Conservation (phyloP, 148 eudicot species). For the Dysphania ambrosioides region DNA sequence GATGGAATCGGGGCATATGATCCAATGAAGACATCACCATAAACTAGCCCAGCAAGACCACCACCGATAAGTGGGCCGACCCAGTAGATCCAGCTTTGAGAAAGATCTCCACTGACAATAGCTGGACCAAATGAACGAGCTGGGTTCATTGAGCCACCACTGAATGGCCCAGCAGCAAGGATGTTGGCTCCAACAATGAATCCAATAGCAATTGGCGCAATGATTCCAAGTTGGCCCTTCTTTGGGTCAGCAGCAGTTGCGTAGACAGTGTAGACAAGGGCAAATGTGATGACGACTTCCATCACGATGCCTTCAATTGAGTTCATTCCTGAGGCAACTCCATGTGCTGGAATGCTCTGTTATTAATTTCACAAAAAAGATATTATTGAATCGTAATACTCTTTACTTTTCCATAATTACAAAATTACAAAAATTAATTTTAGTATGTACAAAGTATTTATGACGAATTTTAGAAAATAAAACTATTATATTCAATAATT, state of each 20-base stretch:
- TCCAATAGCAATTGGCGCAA: slow-evolving; percentile 82
- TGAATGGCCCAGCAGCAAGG: slow-evolving; percentile 76
- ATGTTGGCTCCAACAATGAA: slow-evolving; percentile 88
- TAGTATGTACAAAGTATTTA: no score
- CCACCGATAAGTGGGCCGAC: slow-evolving; percentile 89
- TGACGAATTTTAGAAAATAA: no score
- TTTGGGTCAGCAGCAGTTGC: slow-evolving; percentile 92
- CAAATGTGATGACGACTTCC: slow-evolving; percentile 78
- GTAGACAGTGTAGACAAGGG: slow-evolving; percentile 74
- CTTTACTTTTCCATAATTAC: no score
- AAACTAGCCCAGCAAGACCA: slow-evolving; percentile 71
- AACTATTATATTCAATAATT: no score
- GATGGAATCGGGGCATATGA: slow-evolving; percentile 17
- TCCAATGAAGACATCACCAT: slow-evolving; percentile 65
- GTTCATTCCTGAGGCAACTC: slow-evolving; percentile 56
- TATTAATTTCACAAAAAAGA: no score
- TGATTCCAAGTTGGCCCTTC: slow-evolving; percentile 64
- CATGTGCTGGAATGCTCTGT: slow-evolving; percentile 63
- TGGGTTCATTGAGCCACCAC: slow-evolving; percentile 94
- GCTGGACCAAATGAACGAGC: slow-evolving; percentile 87
- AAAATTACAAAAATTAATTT: no score
- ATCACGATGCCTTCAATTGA: slow-evolving; percentile 60
- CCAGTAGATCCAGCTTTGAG: slow-evolving; percentile 80
- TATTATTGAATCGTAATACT: no score
- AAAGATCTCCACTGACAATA: slow-evolving; percentile 49